phyloP scores from a whole-genome alignment of 495 filamentous ascomycete species.

The Stereocaulon alpinum region DNA sequence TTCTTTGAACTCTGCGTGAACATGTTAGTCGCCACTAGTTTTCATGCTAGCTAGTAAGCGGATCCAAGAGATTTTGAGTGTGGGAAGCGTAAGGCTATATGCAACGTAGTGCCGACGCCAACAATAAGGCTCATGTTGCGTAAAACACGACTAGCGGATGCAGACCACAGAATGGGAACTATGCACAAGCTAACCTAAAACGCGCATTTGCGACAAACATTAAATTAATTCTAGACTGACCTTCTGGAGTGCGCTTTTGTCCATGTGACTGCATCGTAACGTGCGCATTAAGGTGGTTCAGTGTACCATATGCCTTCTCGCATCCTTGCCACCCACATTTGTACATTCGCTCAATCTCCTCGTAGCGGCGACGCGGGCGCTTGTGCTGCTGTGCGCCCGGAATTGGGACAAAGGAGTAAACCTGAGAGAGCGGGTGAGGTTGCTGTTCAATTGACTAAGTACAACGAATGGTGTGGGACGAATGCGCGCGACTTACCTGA shows the following conservation, averaged over 20 bases:
- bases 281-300: conserved; percentile 94
- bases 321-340: conserved; percentile 98
- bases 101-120: conserved; percentile 38
- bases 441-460: conserved; percentile 23
- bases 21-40: conserved; percentile 20
- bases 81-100: conserved; percentile 13
- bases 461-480: conserved; percentile 19
- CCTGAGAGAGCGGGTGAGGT: conserved; percentile 52
- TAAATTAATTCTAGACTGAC: conserved; percentile 42
- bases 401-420: conserved; percentile 97
- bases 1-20: conserved; percentile 83
- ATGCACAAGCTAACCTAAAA: conserved; percentile 30
- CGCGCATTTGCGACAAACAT: conserved; percentile 17
- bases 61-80: conserved; percentile 9
- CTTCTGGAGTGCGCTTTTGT: conserved; percentile 87
- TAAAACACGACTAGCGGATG: conserved; percentile 40
- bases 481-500: conserved; percentile 51
- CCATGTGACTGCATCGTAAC: conserved; percentile 98
- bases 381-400: conserved; percentile 97
- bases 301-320: conserved; percentile 93
- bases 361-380: conserved; percentile 84
- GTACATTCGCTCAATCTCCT: conserved; percentile 99
- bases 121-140: conserved; percentile 30
- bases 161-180: conserved; percentile 7
- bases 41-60: conserved; percentile 12